These are phyloP conservation scores for Schizothecium vesticola DNA, from an alignment of 495 filamentous ascomycete genomes.

Conservation along the genomic window DNA sequence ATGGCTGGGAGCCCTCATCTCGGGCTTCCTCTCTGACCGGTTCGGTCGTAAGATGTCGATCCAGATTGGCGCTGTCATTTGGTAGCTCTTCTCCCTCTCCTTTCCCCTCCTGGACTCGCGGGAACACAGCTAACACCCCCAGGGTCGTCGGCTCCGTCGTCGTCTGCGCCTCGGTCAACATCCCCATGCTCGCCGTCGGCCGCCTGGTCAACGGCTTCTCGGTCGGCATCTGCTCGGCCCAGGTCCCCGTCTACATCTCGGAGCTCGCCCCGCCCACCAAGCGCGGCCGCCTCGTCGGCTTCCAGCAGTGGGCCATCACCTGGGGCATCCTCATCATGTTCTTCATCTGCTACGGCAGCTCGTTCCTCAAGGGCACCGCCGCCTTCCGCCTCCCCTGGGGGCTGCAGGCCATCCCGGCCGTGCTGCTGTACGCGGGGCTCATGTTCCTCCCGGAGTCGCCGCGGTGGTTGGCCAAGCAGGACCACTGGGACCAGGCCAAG, in stretches of 20 bases:
- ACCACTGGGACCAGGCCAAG: constrained; percentile 66
- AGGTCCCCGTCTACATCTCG: constrained; percentile 74
- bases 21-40: constrained; percentile 60
- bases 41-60: constrained; percentile 65
- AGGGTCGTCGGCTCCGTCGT: constrained; percentile 59
- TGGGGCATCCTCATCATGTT: constrained; percentile 80
- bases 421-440: constrained; percentile 58
- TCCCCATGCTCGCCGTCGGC: constrained; percentile 66
- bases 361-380: constrained; percentile 54
- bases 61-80: constrained; percentile 57
- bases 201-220: constrained; percentile 72
- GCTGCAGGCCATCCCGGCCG: constrained; percentile 66
- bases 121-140: background rate
- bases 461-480: constrained; percentile 69
- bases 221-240: constrained; percentile 73
- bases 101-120: no score
- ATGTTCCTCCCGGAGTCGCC: constrained; percentile 69
- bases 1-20: constrained; percentile 64
- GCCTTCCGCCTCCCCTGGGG: constrained; percentile 74
- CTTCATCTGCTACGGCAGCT: constrained; percentile 67
- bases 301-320: constrained; percentile 75
- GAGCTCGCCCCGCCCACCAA: constrained; percentile 65
- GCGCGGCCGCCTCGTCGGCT: constrained; percentile 64
- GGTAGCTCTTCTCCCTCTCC: constrained; percentile 38
- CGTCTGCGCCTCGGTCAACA: constrained; percentile 65